Evolutionary conservation across 257 asterid species (phyloP), one percentile per base, ranked within the genome.

Genomic region (Solanum ossicruentum): DNA sequence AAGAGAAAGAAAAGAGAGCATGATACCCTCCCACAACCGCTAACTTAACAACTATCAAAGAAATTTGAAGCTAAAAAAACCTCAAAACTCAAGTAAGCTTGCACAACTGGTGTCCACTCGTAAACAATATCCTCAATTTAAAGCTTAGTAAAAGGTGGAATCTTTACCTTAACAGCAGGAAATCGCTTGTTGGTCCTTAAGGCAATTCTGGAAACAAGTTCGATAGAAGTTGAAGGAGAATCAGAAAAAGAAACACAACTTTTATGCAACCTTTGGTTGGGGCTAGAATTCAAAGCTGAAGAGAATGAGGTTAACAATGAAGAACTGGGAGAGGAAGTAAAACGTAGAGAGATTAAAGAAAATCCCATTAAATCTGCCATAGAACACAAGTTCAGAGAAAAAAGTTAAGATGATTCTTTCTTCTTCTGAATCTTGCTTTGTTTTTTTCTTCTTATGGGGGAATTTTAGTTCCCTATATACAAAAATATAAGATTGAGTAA

Each of bases 341-440:
- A 89, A 52, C 92, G 84, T 32, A 89, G 81, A 85, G 93, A 92
- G 85, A 90, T 91, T 73, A 86, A 85, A 78, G 89, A 89, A 10
- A 92, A 77, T 73, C 90, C 85, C 75, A 90, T 80, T 82, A 85
- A 91, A 89, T 91, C 98, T 77, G 95, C 98, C 97, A 92, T 93
- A 85, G 84, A 47, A 21, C 60, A 73, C 12, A 75, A 75, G 13
- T 75, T 47, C 43, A 75, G 21, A 49, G 45, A 28, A 21, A 66
- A 16, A 73, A 73, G 5, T 23, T 63, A 23, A 63, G 7, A 58
- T 58, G 12, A 20, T 58, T 20, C 6, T 60, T 60, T n/a, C 67
- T 60, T 60, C 63, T 21, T 57, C 2, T 43, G 20, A 28, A 47
- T 63, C 21, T 36, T 49, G n/a, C 26, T 47, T 57, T n/a, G 21